Base-by-base conservation (phyloP, 2,329 filamentous ascomycete species). In the Trichoderma polysporum region DNA sequence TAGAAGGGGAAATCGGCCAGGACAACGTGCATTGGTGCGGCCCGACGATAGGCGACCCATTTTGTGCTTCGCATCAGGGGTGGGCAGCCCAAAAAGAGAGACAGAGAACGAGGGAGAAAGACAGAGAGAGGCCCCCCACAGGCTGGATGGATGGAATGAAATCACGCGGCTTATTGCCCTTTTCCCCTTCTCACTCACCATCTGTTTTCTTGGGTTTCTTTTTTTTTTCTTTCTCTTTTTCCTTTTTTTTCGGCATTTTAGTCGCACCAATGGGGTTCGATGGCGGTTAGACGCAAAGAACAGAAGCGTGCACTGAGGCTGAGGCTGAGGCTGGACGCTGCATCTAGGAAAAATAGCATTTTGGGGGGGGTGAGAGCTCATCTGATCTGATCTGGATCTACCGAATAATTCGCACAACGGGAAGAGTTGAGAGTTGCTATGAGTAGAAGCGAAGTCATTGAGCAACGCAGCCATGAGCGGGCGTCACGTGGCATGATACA, bases 1-100 rank as follows among this genome's bases (percentile, higher is more conserved):
- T 63, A 29, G 66, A 67, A 67, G 66, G 53, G 66, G 66, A 67
- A 67, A 67, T 67, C 37, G 19, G 59, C 35, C 49, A 58, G 60
- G 60, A 67, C 59, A 67, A 58, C 52, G 66, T 67, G 66, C 66
- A 67, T 67, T 64, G 60, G 66, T 65, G 66, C 66, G 66, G 52
- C 31, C 66, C 60, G 60, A 58, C 60, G 52, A 59, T 53, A 64
- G 59, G 66, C 52, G 59, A 64, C 37, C 65, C 57, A 57, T 61
- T 62, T 50, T 52, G 33, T 47, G 27, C 37, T 49, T 56, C 41
- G 31, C 47, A 50, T 57, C 52, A 50, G 39, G 58, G 65, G 54
- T 56, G 60, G 27, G 19, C 53, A 31, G 22, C 50, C 50, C 50
- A 5, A 29, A 2, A n/a, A 9, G 27, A 53, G 8, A 53, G 19